Evolutionary conservation across 2,329 filamentous ascomycete species (phyloP), one percentile per base, ranked within the genome.

Genomic region (Fusarium ramigenum): DNA sequence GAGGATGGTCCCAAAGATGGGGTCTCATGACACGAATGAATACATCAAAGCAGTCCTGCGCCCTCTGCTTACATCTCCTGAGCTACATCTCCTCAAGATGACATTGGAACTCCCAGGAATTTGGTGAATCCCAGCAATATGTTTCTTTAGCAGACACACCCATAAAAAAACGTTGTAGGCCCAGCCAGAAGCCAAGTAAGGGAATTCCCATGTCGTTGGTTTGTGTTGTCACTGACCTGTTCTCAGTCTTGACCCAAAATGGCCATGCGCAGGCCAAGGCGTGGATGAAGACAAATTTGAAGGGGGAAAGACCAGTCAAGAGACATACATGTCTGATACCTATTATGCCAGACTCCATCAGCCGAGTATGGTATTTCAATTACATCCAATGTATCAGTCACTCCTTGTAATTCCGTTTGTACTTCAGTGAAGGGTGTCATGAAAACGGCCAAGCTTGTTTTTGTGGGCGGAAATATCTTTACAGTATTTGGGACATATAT

Each of bases 291-390:
- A 4, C 21, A 23, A n/a, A 32, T 9, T 3, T 7, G 0, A 5
- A 9, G 7, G 14, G 18, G 21, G 9, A 0, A 2, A n/a, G 14
- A 23, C 7, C 4, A 23, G 28, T 14, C 10, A 18, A 32, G 15
- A 32, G 30, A 19, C 21, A 49, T n/a, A 30, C 28, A 32, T 12
- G 7, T 12, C 15, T 1, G 21, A 9, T 50, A 18, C 8, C 1
- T 19, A 0, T 4, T 2, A 23, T 12, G 1, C 2, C 9, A 16
- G 7, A 50, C 4, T 50, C 1, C 0, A 25, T 9, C 8, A 23
- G 8, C 2, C 0, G 7, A 4, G 3, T 7, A 34, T 9, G 16
- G 1, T 7, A 0, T n/a, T 34, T 15, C n/a, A 0, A 23, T 23
- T 23, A 4, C 5, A 36, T 23, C 10, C 8, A 7, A 36, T 50